These are phyloP conservation scores for Linanthus parryae DNA, from an alignment of 148 eudicot species.

Conservation along the genomic window DNA sequence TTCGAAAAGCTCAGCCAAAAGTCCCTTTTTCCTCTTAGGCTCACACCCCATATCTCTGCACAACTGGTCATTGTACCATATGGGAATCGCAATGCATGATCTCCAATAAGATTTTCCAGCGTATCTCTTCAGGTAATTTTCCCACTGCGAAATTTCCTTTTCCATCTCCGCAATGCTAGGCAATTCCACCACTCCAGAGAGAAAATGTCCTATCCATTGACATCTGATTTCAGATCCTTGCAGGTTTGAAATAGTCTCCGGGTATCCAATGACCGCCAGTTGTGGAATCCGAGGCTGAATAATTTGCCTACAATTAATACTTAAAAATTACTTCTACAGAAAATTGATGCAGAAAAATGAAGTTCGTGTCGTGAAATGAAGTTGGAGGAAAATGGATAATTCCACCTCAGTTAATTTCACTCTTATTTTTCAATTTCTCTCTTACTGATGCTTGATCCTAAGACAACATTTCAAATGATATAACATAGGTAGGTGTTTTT, in stretches of 20 bases:
- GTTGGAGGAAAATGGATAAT: no score
- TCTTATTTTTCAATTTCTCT: no score
- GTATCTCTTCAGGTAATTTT: conserved; percentile 30
- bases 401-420: no score
- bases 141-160: conserved; percentile 38
- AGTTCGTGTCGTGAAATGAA: no score
- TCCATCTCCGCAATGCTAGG: conserved; percentile 58
- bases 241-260: conserved; percentile 48
- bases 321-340: no score
- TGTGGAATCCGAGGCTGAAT: no score
- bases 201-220: conserved; percentile 53
- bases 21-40: conserved; percentile 52
- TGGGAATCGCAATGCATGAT: conserved; percentile 46
- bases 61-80: conserved; percentile 63
- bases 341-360: no score
- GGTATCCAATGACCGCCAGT: conserved; percentile 50
- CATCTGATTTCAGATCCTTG: conserved; percentile 50
- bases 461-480: no score
- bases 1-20: conserved; percentile 41
- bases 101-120: conserved; percentile 24
- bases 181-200: conserved; percentile 46
- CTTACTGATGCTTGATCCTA: no score
- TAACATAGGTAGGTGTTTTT: no score
- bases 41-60: conserved; percentile 78
- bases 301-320: no score